Evolutionary conservation across 306 rosid genomes (phyloP), one percentile per base, ranked within the genome.

Genomic region (Citrullus amarus): DNA sequence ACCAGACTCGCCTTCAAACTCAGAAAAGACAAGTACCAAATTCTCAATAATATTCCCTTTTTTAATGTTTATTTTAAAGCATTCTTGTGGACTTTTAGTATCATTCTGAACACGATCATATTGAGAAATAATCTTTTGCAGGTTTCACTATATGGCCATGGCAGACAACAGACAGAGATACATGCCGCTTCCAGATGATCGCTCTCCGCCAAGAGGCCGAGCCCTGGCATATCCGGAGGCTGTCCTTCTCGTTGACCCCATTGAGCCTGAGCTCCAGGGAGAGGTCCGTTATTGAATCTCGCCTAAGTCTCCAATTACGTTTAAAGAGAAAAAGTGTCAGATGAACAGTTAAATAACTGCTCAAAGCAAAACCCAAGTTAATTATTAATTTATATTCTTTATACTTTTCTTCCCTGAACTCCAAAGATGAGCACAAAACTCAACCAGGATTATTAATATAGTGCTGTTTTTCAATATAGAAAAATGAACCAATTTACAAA

Each of bases 101-200:
- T 38, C 18, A 10, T 70, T 70, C 75, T 70, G 17, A 10, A 68
- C 75, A 68, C 5, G 54, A 1, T 48, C 54, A 43, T 68, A 0
- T 38, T 56, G 57, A 22, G 12, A 48, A 48, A 48, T 13, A 48
- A 20, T 46, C 44, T 22, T 50, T 46, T 14, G 55, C 65, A 93
- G 98, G 94, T 93, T 93, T 82, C 92, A 82, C 30, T 93, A 91
- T 80, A 91, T 93, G 98, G 89, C 79, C 48, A 18, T 91, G 79
- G 93, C 89, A 1, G 97, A 91, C 78, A 58, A 92, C 41, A 89
- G 97, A 39, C 97, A 90, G 60, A 89, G 98, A 79, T 86, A 57
- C 82, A 93, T 93, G 98, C 98, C 98, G 2, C 85, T 88, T 65
- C 96, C 98, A 0, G 98, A 91, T 17, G 98, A 93, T 34, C 90